Percentiles rank a stretch among this genome's conserved stretches.
Evolutionary conservation across 192 early-diverging fungal genomes (phyloP).

Genomic region (Coemansia sp.): DNA sequence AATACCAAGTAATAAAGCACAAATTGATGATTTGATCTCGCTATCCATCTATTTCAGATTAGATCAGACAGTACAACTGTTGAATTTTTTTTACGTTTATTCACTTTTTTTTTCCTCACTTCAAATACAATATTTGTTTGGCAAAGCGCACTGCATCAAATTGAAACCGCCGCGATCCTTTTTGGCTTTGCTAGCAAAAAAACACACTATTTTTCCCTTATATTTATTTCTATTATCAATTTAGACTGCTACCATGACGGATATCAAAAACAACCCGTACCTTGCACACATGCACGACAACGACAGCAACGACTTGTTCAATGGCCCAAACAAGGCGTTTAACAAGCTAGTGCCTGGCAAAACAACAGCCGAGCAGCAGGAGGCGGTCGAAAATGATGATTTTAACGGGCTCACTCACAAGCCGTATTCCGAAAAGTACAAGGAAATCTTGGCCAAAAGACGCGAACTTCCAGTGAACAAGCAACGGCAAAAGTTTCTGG

Average conservation of each 20-base stretch:
- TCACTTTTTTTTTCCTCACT: too few species aligned
- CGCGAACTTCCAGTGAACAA: slow-evolving; percentile 91
- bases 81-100: too few species aligned
- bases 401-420: slow-evolving; percentile 80
- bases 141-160: background rate
- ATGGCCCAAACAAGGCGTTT: slow-evolving; percentile 22
- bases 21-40: background rate
- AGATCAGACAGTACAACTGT: too few species aligned
- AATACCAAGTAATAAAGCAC: background rate
- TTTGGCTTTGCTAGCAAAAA: too few species aligned
- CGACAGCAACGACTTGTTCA: background rate
- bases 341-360: slow-evolving; percentile 27
- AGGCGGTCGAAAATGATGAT: slow-evolving; percentile 65
- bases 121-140: background rate
- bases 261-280: slow-evolving; percentile 45
- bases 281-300: slow-evolving; percentile 45
- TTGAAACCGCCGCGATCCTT: background rate
- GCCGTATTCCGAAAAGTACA: slow-evolving; percentile 78
- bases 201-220: background rate
- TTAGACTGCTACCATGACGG: slow-evolving; percentile 14
- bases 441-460: slow-evolving; percentile 79
- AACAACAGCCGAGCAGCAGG: slow-evolving; percentile 77
- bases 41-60: background rate
- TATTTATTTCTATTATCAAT: background rate
- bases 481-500: slow-evolving; percentile 87